phyloP scores from a whole-genome alignment of 257 asterid genomes.

The Scutellaria baicalensis region DNA sequence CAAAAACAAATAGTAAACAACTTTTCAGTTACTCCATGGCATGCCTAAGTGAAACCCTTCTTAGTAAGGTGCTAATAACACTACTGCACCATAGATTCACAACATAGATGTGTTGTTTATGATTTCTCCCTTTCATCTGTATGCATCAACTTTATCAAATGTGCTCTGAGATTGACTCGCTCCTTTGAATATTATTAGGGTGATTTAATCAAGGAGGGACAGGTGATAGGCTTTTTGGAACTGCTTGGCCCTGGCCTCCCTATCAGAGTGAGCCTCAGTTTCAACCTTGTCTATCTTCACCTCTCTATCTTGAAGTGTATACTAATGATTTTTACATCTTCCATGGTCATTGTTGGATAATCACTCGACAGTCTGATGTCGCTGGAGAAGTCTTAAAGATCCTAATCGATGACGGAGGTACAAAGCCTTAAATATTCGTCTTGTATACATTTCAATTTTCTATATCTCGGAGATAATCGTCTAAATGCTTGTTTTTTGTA shows the following conservation, averaged over 20 bases:
- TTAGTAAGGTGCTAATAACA: background rate
- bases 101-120: background rate
- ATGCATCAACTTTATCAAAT: background rate
- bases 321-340: constrained; percentile 5
- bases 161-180: background rate
- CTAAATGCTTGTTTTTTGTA: background rate
- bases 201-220: constrained; percentile 81
- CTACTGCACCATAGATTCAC: background rate
- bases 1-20: background rate
- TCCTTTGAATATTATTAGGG: constrained; percentile 45
- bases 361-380: constrained; percentile 55
- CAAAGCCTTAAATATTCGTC: constrained; percentile 2
- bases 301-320: constrained; percentile 2
- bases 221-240: constrained; percentile 63
- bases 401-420: constrained; percentile 76
- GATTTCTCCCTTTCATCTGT: background rate
- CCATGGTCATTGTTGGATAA: constrained; percentile 6
- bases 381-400: constrained; percentile 83
- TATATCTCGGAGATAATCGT: background rate
- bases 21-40: background rate
- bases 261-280: constrained; percentile 55
- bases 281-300: background rate
- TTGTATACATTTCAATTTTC: background rate
- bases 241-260: constrained; percentile 63
- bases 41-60: background rate